Evolutionary conservation across 345 rosid species (phyloP), one percentile per base, ranked within the genome.

Genomic region (Adansonia digitata): DNA sequence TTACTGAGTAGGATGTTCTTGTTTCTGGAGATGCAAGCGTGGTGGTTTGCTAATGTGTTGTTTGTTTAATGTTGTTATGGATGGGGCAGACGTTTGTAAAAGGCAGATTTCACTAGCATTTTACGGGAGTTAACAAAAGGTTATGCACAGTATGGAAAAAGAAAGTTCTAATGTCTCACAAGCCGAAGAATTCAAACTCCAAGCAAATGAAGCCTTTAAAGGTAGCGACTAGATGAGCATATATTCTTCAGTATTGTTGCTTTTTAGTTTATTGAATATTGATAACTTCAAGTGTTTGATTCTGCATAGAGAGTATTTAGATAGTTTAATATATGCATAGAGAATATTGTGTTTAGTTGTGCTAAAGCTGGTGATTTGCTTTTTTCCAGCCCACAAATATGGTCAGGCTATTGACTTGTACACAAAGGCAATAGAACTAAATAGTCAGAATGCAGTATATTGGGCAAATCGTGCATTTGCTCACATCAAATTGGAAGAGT

Each of bases 391-490:
- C 15, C 89, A 86, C 85, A 95, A 91, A 75, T 92, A 77, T 82
- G 78, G 84, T 14, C 88, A 84, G 73, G 98, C 99, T 45, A 90
- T 95, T 76, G 98, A 90, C 72, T 83, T 93, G 10, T 95, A 95
- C 74, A 74, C 94, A 4, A 88, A 89, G 82, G 99, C 99, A 57
- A 90, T 92, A 79, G 92, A 89, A 71, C 78, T 88, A 74, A 87
- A 83, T 71, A 24, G 80, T 31, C 80, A 78, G 60, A 95, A 90
- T 79, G 94, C 99, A 80, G 97, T 95, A 76, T 95, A 95, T 78
- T 95, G 93, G 87, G 99, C 99, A 43, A 93, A 95, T 75, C 95
- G 99, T 67, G 93, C 99, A 64, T 88, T 93, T 75, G 94, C 99
- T 61, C 99, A 93, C 83, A 80, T 94, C 10, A 95, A 91, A 67